Evolutionary conservation across 176 grass and related monocot genomes (phyloP), one percentile per base, ranked within the genome.

Genomic region (Dactylis glomerata): DNA sequence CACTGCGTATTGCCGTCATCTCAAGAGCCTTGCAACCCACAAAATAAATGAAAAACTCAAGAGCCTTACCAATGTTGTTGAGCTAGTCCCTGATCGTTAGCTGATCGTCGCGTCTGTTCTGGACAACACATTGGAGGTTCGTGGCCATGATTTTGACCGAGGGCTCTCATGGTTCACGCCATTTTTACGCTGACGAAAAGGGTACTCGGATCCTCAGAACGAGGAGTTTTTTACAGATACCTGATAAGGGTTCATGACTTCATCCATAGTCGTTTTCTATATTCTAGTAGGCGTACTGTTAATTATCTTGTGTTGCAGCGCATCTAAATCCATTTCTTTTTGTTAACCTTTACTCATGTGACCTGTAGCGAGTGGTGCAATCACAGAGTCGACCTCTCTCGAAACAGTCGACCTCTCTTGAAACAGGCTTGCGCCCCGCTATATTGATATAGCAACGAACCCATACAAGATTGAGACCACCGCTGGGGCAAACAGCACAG

Each of bases 181-280:
- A 36, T 36, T 36, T 36, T 5, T 36, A 5, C 34, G 2, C 34
- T 5, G n/a, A n/a, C n/a, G n/a, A 36, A 36, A 36, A 36, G 34
- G 34, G 34, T 89, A 20, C 70, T 81, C 81, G 0, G 95, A 97
- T 56, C 61, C 72, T 4, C 92, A 88, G 62, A 94, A 88, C 16
- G 86, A 92, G 1, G 90, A 97, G 76, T 97, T 97, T 90, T 97
- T 90, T 97, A 97, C 32, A 78, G 88, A 62, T 94, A 42, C 71
- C 92, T 90, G 7, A 92, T 97, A 64, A 92, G 49, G 84, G 55
- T 94, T 15, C 90, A 88, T 1, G 77, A 94, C 8, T 51, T 54
- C 37, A 68, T 97, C 22, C 92, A 85, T 0, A 88, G 63, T 10
- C 72, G 94, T 27, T 97, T 82, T 32, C 83, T 87, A 68, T 64